Base-by-base conservation (phyloP, 2,329 filamentous ascomycete species). In the Keithomyces neogunnii region DNA sequence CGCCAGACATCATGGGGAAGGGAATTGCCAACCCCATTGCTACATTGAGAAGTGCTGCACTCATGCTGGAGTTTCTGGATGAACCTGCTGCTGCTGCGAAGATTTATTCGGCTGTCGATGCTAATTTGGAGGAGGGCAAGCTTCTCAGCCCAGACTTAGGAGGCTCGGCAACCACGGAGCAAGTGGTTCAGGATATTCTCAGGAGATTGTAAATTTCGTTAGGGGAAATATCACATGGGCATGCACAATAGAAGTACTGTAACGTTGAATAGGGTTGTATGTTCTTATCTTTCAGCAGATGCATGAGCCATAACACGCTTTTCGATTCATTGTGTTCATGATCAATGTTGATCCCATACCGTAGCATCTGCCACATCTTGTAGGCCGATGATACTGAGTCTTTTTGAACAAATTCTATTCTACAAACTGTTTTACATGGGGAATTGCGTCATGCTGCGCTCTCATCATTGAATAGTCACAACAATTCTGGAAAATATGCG, bases 11-110 rank as follows among this genome's bases (percentile, higher is more conserved):
- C 58, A 85, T 90, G 81, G 93, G 93, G 59, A 77, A 86, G 77
- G 84, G 85, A 58, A 92, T 99, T 65, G 90, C 93, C 59, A 99
- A 99, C 73, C 93, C 93, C 29, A 95, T 99, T 64, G 93, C 93
- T 36, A 97, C 93, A 8, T 80, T 99, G 57, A 79, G 93, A 65
- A 93, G 88, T 69, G 86, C 90, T 13, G 93, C 88, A 35, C 77
- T 96, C 56, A 97, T 99, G 93, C 78, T 99, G 58, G 92, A 97
- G 76, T 99, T 97, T 72, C 75, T 97, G 57, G 84, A 89, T 57
- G 85, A 95, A 75, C 86, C 90, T 70, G 76, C 81, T 56, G 93
- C 93, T 26, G 93, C 93, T 35, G 89, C 88, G 32, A 84, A 78
- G 73, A 95, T 99, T 62, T 96, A 97, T 69, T 79, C 83, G 53